Percentiles rank a stretch among this genome's conserved stretches.
Evolutionary conservation across 352 stramenopile species (phyloP).

Genomic region (Phytopythium aichiense): DNA sequence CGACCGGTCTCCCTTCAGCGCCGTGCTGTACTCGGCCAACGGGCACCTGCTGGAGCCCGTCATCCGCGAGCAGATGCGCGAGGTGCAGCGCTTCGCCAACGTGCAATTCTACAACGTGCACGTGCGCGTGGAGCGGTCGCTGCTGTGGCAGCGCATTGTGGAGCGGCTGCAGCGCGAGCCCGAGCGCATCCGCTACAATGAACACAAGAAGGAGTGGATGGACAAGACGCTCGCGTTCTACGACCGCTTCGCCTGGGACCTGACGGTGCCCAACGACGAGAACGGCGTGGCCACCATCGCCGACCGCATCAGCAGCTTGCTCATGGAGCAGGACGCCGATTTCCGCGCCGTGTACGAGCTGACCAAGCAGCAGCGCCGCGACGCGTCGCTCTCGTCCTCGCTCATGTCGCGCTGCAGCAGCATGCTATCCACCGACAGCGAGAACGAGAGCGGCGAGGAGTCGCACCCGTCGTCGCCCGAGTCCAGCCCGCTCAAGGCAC

Average conservation of each 20-base stretch:
- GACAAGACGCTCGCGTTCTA: conserved; percentile 81
- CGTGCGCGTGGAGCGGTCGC: conserved; percentile 65
- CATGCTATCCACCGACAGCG: conserved; percentile 65
- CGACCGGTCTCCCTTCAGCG: conserved; percentile 81
- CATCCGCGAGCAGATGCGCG: conserved; percentile 78
- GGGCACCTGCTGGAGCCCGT: conserved; percentile 75
- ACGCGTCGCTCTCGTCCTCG: conserved; percentile 11
- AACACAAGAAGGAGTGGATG: conserved; percentile 86
- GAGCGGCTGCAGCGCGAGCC: conserved; percentile 59
- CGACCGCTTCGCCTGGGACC: conserved; percentile 73
- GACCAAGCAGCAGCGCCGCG: conserved; percentile 29
- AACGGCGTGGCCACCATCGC: conserved; percentile 48
- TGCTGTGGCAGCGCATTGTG: conserved; percentile 76
- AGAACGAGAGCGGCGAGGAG: conserved; percentile 51
- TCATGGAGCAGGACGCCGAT: conserved; percentile 52
- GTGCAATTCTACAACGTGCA: conserved; percentile 87
- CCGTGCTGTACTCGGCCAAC: conserved; percentile 75
- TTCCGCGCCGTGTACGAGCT: conserved; percentile 62
- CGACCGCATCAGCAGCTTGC: conserved; percentile 40
- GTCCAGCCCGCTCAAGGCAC: background rate
- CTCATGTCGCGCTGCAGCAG: conserved; percentile 28
- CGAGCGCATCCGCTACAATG: conserved; percentile 70
- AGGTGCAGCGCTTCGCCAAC: conserved; percentile 65
- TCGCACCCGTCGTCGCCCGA: conserved; percentile 9
- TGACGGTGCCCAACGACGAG: conserved; percentile 65